Conservation (phyloP, 73 alveolate genomes). For the Uronychia binucleata region DNA sequence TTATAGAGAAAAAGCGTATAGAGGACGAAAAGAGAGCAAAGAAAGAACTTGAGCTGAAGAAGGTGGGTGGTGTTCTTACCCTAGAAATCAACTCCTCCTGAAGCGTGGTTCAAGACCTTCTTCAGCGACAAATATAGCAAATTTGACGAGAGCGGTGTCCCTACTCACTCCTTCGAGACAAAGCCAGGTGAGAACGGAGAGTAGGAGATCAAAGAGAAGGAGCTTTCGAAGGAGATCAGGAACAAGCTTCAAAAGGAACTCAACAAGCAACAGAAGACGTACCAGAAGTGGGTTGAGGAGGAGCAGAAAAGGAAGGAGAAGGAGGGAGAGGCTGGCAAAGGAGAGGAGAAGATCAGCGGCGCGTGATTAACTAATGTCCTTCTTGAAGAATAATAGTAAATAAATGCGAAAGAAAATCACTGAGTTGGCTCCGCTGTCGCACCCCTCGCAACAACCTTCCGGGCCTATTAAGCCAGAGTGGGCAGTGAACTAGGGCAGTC, state of each 20-base stretch:
- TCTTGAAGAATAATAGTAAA: not conserved
- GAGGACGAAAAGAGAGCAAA: conserved; percentile 71
- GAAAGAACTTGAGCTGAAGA: conserved; percentile 42
- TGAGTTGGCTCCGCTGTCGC: conserved; percentile 8
- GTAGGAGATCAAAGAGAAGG: conserved; percentile 24
- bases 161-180: conserved; percentile 87
- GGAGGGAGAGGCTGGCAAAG: conserved; percentile 34
- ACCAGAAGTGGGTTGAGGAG: conserved; percentile 70
- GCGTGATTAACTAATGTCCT: not conserved
- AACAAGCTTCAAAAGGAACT: conserved; percentile 79
- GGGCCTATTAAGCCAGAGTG: not conserved
- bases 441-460: not conserved
- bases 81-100: conserved; percentile 77
- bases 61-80: conserved; percentile 53
- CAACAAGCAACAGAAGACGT: conserved; percentile 74
- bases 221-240: conserved; percentile 56
- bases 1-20: conserved; percentile 71
- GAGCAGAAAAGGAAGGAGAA: conserved; percentile 44
- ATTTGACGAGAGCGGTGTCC: conserved; percentile 95
- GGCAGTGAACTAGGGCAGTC: not conserved
- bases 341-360: conserved; percentile 18
- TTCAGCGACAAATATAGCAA: conserved; percentile 77
- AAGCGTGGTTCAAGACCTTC: conserved; percentile 81
- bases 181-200: conserved; percentile 38
- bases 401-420: not conserved